Evolutionary conservation across 768 basidiomycete species (phyloP).

Genomic region (Tricholoma terreum): DNA sequence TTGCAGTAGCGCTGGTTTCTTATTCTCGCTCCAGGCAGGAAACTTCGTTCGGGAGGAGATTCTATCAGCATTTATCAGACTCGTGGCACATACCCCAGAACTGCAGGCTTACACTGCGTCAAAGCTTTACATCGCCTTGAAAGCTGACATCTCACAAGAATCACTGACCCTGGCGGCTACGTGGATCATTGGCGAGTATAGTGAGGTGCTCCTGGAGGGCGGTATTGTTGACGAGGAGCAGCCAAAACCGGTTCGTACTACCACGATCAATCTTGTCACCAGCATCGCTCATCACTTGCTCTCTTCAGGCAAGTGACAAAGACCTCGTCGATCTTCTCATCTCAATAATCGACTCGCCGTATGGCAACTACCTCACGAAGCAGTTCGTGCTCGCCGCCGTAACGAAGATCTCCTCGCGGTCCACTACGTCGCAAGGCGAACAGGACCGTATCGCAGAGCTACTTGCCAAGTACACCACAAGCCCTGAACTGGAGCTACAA

Average conservation of each 20-base stretch:
- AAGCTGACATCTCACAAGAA: constrained; percentile 92
- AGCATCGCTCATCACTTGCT: not conserved
- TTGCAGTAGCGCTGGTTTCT: not conserved
- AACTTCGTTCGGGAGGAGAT: constrained; percentile 98
- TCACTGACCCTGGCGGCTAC: constrained; percentile 89
- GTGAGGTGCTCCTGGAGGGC: constrained; percentile 84
- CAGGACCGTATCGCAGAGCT: constrained; percentile 79
- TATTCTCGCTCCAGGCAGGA: constrained; percentile 63
- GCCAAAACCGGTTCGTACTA: constrained; percentile 52
- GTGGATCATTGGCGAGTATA: constrained; percentile 97
- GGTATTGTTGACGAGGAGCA: constrained; percentile 76
- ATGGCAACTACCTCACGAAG: constrained; percentile 84
- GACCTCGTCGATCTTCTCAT: constrained; percentile 85
- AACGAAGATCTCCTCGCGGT: constrained; percentile 86
- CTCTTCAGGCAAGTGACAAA: constrained; percentile 64
- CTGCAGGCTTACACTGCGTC: constrained; percentile 94
- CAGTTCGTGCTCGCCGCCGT: constrained; percentile 90
- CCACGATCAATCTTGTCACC: too few species aligned
- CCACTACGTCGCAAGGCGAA: constrained; percentile 59
- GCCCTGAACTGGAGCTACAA: constrained; percentile 91
- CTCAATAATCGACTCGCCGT: constrained; percentile 88
- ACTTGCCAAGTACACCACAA: constrained; percentile 79
- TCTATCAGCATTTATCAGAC: constrained; percentile 88
- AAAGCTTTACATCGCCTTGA: constrained; percentile 83
- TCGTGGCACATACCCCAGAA: constrained; percentile 96